phyloP scores from a whole-genome alignment of 225 moss, liverwort and hornwort genomes.

The Polytrichum commune region DNA sequence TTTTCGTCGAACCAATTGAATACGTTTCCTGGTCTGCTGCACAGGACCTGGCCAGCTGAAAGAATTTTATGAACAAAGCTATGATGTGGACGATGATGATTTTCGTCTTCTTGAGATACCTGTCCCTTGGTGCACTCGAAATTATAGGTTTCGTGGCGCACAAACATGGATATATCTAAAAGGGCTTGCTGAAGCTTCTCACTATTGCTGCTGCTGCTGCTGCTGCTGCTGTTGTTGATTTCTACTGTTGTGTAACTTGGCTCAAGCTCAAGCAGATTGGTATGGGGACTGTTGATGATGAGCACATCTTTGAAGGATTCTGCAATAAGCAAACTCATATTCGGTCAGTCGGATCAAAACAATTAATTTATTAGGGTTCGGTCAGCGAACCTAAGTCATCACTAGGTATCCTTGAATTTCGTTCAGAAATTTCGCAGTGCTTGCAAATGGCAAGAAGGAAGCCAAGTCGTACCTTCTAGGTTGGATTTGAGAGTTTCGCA shows the following conservation, averaged over 20 bases:
- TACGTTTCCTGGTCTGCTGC: constrained; percentile 33
- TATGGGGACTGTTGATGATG: too few species aligned
- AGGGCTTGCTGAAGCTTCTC: constrained; percentile 48
- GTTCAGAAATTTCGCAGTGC: too few species aligned
- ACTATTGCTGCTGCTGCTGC: constrained; percentile 13
- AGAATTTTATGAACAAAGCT: constrained; percentile 40
- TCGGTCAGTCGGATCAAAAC: too few species aligned
- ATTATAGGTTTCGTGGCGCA: constrained; percentile 6
- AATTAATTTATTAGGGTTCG: too few species aligned
- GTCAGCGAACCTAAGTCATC: too few species aligned
- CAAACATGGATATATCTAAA: constrained; percentile 39
- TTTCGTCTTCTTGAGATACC: constrained; percentile 15
- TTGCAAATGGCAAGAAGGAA: too few species aligned
- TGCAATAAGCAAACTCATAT: too few species aligned
- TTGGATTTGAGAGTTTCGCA: constrained; percentile 43
- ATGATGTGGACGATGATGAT: not conserved
- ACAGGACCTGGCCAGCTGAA: constrained; percentile 40
- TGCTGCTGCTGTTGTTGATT: constrained; percentile 1
- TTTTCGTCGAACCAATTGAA: constrained; percentile 43
- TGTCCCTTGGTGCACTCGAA: not conserved
- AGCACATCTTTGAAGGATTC: too few species aligned
- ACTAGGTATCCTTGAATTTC: too few species aligned
- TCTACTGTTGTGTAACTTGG: too few species aligned
- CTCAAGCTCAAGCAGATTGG: too few species aligned
- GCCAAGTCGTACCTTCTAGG: constrained; percentile 25